Conservation (phyloP, 257 asterid genomes). For the Ballota nigra region DNA sequence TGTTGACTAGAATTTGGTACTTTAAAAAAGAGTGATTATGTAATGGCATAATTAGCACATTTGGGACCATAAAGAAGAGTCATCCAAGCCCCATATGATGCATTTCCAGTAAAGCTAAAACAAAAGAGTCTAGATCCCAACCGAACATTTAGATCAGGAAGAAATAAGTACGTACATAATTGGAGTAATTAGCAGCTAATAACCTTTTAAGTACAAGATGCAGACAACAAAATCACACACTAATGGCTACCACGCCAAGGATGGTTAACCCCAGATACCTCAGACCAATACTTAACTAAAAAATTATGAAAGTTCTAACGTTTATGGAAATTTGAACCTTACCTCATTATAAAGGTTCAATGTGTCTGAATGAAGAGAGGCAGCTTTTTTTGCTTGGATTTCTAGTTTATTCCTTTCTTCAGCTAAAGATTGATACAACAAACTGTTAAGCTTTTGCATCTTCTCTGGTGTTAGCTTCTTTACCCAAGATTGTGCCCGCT, state of each 20-base stretch:
- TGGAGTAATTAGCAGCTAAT: constrained; percentile 2
- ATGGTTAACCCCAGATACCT: constrained; percentile 7
- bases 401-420: constrained; percentile 73
- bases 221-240: constrained; percentile 4
- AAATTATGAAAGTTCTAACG: background rate
- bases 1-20: background rate
- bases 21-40: background rate
- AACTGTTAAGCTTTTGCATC: constrained; percentile 67
- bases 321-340: constrained; percentile 9
- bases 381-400: constrained; percentile 62
- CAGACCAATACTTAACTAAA: background rate
- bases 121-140: too few species aligned
- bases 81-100: background rate
- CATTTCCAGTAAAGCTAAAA: too few species aligned
- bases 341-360: constrained; percentile 71
- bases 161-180: background rate
- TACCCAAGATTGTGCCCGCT: constrained; percentile 73
- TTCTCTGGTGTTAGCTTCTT: constrained; percentile 77
- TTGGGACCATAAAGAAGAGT: background rate
- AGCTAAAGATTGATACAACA: constrained; percentile 66
- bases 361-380: constrained; percentile 58
- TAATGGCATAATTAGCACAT: background rate
- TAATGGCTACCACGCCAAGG: background rate
- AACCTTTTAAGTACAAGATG: background rate
- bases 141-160: background rate